A percentile compares a stretch with the other conserved stretches of the same genome.
These are phyloP conservation scores for Arabidopsis lyrata DNA, from an alignment of 441 rosid genomes.

Conservation along the genomic window DNA sequence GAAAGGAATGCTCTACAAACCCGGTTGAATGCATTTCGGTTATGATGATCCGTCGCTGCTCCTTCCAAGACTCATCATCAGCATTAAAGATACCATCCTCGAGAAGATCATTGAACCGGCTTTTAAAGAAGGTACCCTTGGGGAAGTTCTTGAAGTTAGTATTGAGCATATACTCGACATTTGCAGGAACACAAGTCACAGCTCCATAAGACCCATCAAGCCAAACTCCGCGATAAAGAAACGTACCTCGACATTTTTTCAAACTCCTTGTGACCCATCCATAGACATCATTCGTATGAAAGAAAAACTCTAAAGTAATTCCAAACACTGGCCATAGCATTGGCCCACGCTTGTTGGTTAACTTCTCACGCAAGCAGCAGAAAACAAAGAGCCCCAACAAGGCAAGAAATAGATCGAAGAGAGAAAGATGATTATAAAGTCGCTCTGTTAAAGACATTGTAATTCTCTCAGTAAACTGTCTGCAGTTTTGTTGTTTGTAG, in stretches of 20 bases:
- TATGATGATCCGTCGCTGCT: slow-evolving; percentile 58
- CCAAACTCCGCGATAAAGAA: slow-evolving; percentile 61
- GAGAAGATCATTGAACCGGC: slow-evolving; percentile 69
- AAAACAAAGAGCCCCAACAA: slow-evolving; percentile 59
- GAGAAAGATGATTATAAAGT: slow-evolving; percentile 42
- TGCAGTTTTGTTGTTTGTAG: slow-evolving; percentile 9
- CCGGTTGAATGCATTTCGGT: slow-evolving; percentile 68
- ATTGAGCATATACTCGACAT: slow-evolving; percentile 67
- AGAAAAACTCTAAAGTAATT: slow-evolving; percentile 48
- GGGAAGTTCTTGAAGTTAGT: slow-evolving; percentile 78
- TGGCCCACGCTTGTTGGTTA: slow-evolving; percentile 57
- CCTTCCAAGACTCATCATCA: slow-evolving; percentile 65
- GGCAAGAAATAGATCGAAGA: slow-evolving; percentile 55
- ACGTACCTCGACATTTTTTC: slow-evolving; percentile 55
- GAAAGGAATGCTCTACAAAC: slow-evolving; percentile 58
- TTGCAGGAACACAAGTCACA: slow-evolving; percentile 62
- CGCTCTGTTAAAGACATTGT: slow-evolving; percentile 44
- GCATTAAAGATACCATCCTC: slow-evolving; percentile 76
- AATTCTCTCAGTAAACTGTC: slow-evolving; percentile 10
- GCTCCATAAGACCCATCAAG: slow-evolving; percentile 62
- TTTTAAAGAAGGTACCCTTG: slow-evolving; percentile 60
- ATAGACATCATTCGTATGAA: slow-evolving; percentile 47
- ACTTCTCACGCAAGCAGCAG: slow-evolving; percentile 55
- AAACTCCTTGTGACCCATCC: slow-evolving; percentile 55
- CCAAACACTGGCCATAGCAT: slow-evolving; percentile 79